Evolutionary conservation across 768 basidiomycete genomes (phyloP).

Genomic region (Naganishia vishniacii): DNA sequence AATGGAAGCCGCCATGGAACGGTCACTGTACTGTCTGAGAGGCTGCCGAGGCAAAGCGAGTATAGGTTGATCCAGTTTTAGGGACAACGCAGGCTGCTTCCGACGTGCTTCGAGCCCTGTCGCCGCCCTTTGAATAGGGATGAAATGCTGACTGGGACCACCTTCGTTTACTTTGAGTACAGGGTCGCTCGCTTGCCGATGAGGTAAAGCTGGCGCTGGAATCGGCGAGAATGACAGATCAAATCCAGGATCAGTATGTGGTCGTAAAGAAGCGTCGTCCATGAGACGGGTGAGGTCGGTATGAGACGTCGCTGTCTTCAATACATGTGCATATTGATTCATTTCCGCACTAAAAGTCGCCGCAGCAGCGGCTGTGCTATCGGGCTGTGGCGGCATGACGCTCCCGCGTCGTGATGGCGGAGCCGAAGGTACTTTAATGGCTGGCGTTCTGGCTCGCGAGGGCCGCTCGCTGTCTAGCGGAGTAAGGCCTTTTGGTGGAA

Average conservation of each 20-base stretch:
- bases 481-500: slow-evolving; percentile 15
- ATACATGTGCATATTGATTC: slow-evolving; percentile 18
- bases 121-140: slow-evolving; percentile 23
- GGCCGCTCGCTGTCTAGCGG: background rate
- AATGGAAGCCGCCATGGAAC: background rate
- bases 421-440: slow-evolving; percentile 38
- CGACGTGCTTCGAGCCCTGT: slow-evolving; percentile 44
- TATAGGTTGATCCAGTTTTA: slow-evolving; percentile 42
- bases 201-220: background rate
- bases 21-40: slow-evolving; percentile 13
- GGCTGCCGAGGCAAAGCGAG: slow-evolving; percentile 21
- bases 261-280: background rate
- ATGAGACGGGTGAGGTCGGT: slow-evolving; percentile 26
- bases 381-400: slow-evolving; percentile 9
- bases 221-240: background rate
- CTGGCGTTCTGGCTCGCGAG: slow-evolving; percentile 1
- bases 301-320: slow-evolving; percentile 37
- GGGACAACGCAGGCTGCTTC: slow-evolving; percentile 42
- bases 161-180: background rate
- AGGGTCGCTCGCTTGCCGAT: background rate
- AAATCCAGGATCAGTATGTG: no score
- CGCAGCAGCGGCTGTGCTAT: background rate
- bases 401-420: slow-evolving; percentile 38
- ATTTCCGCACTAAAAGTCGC: background rate
- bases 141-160: background rate